Base-by-base conservation (phyloP, 2,329 filamentous ascomycete species). In the Corynespora cassiicola region DNA sequence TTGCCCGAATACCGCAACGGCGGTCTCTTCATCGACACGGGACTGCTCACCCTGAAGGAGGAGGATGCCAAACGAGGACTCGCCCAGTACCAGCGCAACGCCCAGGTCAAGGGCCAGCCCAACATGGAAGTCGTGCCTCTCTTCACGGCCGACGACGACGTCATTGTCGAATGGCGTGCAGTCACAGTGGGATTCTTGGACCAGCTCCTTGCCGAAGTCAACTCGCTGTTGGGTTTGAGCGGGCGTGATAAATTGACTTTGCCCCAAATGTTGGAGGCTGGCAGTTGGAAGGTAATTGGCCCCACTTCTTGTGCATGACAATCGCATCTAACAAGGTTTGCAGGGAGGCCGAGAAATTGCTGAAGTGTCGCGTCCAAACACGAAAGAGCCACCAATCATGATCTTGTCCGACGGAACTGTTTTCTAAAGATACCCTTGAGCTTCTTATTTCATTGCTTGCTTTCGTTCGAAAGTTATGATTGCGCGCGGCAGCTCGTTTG, bases 321-420 rank as follows among this genome's bases (percentile, higher is more conserved):
- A 14, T 34, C 20, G 31, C 31, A 22, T 47, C 47, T 54, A 41
- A 42, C 39, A 42, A 37, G 42, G 81, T 47, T 32, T 27, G 27
- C 50, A 83, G 91, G 92, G 92, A 57, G 94, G 94, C 43, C 85
- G 94, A 63, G 94, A 97, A 73, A 87, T 97, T 65, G 94, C 94
- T 48, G 92, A 96, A 73, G 90, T 96, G 50, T 92, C 90, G 55
- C 81, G 94, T 54, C 94, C 94, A 15, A 97, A 96, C 61, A 97
- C 94, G 35, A 96, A 94, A 73, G 90, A 95, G 66, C 90, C 92
- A 20, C 94, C 94, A 4, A 97, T 99, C 63, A 85, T 96, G 73
- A 96, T 97, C 57, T 81, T 95, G 54, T 96, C 90, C 51, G 94
- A 99, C 67, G 94, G 94, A 47, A 97, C 94, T 16, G 89, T 99